These are phyloP conservation scores for Kregervanrija fluxuum DNA, from an alignment of 805 yeast species.

Conservation along the genomic window DNA sequence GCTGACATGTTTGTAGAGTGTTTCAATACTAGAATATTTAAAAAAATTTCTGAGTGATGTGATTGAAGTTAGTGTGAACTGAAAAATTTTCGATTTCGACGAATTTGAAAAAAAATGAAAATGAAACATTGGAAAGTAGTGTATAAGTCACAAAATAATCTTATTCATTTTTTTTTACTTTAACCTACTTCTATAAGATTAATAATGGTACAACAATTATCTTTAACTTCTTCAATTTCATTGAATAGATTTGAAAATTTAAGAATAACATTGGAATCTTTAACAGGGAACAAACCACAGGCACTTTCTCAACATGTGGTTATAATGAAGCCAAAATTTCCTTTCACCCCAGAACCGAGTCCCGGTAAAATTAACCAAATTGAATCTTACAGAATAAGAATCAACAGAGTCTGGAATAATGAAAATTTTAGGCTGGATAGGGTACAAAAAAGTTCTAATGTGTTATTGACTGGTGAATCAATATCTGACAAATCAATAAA, in stretches of 20 bases:
- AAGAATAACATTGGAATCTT: conserved; percentile 40
- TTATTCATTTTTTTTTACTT: background rate
- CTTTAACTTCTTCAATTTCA: conserved; percentile 39
- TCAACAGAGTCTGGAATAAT: conserved; percentile 39
- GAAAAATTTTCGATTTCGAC: no score
- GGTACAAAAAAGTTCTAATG: background rate
- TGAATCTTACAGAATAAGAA: conserved; percentile 45
- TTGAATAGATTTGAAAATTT: conserved; percentile 35
- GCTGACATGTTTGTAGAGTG: conserved; percentile 10
- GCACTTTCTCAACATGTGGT: conserved; percentile 41
- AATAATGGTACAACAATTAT: conserved; percentile 48
- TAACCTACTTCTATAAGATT: background rate
- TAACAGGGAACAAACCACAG: conserved; percentile 44
- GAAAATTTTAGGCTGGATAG: background rate
- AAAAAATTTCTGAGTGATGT: background rate
- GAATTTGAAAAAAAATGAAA: no score
- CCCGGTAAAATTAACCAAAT: conserved; percentile 53
- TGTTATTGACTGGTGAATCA: conserved; percentile 10
- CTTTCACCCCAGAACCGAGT: conserved; percentile 45
- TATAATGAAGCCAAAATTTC: conserved; percentile 41
- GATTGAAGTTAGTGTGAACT: no score
- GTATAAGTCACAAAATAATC: background rate
- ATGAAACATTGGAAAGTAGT: no score
- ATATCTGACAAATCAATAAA: conserved; percentile 9
- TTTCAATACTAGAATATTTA: background rate